phyloP scores from a whole-genome alignment of 306 rosid species.

The Cyclanthera cordifolia region DNA sequence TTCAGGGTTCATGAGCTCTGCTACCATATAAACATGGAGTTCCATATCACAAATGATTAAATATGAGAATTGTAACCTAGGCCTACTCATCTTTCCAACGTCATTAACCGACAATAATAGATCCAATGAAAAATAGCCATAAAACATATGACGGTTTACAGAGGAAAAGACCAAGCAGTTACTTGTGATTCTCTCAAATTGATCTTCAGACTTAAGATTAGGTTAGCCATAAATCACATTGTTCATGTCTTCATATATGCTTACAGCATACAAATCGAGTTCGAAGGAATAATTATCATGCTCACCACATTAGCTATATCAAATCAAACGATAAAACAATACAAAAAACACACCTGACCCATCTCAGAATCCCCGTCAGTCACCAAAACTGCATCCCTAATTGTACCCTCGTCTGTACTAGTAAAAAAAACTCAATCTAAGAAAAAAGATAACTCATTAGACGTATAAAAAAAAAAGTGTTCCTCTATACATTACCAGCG shows the following conservation, averaged over 20 bases:
- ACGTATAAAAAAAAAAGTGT: background rate
- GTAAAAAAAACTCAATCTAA: slow-evolving; percentile 3
- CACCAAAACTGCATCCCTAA: slow-evolving; percentile 70
- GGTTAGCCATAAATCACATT: background rate
- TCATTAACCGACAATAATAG: background rate
- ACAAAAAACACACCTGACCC: slow-evolving; percentile 73
- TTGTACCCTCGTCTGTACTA: slow-evolving; percentile 41
- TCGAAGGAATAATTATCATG: background rate
- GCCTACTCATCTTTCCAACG: no score
- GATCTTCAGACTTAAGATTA: background rate
- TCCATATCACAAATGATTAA: no score
- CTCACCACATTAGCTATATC: background rate
- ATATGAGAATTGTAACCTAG: no score
- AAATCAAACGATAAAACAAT: no score
- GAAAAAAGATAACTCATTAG: background rate
- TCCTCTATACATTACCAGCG: slow-evolving; percentile 29
- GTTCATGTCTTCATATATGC: background rate
- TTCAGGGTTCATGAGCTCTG: no score
- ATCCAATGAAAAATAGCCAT: background rate
- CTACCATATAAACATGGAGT: no score
- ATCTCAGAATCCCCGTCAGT: slow-evolving; percentile 83
- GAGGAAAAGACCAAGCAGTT: background rate
- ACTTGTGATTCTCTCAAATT: no score
- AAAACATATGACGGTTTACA: background rate
- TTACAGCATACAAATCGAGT: background rate